Evolutionary conservation across 345 rosid genomes (phyloP), one percentile per base, ranked within the genome.

Genomic region (Pistacia atlantica): DNA sequence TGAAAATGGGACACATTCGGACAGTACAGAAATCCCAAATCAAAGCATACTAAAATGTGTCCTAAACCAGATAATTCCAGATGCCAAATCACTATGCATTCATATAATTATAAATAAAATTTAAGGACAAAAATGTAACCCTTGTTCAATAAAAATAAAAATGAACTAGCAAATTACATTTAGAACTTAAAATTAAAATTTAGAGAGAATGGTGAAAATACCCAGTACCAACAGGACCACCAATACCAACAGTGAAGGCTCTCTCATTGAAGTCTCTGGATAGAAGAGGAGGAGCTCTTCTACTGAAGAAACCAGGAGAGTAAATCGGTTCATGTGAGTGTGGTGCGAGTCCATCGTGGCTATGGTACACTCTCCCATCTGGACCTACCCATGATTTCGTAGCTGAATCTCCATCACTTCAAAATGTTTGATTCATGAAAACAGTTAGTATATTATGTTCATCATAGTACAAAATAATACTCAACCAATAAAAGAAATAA

Each of bases 221-320:
- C 98, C 98, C 98, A n/a, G 99, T 93, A 65, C 98, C 99, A 67
- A 93, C 98, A 76, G 97, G 99, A 49, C 99, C 98, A 33, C 98
- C 99, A 69, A 96, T 96, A 60, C 98, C 99, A 71, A 93, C 87
- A 42, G 97, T 96, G 78, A 96, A 93, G 68, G 98, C 99, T 80
- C 99, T 83, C 83, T 96, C 99, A 57, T 78, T 86, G 84, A 93
- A 93, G 85, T 91, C 85, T 76, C 99, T 87, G 67, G 80, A 75
- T 52, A 83, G 60, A 72, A 93, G 85, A 5, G 97, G 98, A 8
- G 83, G 98, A 81, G 99, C 99, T 83, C 98, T 85, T 81, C 92
- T 87, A 78, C 88, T 89, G 82, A 93, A 96, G 89, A 71, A 96
- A 49, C 99, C 98, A 71, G 99, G 98, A 20, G 98, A 92, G 89